A percentile compares a stretch with the other conserved stretches of the same genome.
phyloP scores from a whole-genome alignment of 306 rosid genomes.

The Lablab purpureus region DNA sequence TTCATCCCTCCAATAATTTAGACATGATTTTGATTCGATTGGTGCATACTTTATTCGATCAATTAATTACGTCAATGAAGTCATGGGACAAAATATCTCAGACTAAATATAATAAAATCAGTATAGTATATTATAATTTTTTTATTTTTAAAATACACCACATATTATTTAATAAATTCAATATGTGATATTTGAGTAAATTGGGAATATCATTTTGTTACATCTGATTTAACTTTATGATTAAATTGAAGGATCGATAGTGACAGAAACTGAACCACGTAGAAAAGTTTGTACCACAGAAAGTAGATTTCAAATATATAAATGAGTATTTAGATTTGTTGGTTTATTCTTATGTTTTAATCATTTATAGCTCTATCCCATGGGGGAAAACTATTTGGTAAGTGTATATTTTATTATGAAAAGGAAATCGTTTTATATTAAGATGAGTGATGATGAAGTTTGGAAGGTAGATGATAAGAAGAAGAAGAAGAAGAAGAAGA shows the following conservation, averaged over 20 bases:
- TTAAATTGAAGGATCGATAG: neutral
- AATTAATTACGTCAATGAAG: neutral
- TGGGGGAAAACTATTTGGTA: neutral
- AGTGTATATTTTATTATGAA: no score
- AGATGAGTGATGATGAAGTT: conserved; percentile 37
- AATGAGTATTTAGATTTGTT: neutral
- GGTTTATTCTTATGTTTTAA: neutral
- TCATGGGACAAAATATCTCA: neutral
- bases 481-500: no score
- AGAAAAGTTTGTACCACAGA: neutral
- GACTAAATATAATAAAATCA: neutral
- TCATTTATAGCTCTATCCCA: neutral
- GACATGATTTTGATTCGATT: conserved; percentile 10
- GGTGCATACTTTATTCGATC: neutral
- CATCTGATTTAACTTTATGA: neutral
- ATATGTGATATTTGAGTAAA: neutral
- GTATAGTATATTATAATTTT: neutral
- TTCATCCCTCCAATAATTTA: conserved; percentile 15
- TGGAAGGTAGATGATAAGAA: conserved; percentile 32
- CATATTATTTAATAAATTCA: neutral
- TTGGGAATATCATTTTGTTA: neutral
- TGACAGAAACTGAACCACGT: neutral
- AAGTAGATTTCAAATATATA: neutral
- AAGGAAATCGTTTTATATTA: no score
- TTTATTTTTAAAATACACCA: neutral